Evolutionary conservation across 306 rosid genomes (phyloP).

Genomic region (Vicia sativa): DNA sequence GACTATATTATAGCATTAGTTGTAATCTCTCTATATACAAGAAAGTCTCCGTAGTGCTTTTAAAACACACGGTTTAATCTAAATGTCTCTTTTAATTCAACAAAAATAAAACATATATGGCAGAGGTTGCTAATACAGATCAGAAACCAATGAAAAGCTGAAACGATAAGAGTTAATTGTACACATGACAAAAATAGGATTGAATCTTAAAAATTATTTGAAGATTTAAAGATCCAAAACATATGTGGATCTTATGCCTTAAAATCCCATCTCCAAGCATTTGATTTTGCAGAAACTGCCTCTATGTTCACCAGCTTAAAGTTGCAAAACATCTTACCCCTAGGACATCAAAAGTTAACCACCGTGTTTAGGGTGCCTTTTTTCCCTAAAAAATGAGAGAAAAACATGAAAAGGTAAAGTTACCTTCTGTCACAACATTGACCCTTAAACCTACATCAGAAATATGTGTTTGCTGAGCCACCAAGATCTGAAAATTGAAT

Average conservation of each 20-base stretch:
- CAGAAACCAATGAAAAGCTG: constrained; percentile 2
- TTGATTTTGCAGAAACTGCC: constrained; percentile 3
- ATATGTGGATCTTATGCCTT: background rate
- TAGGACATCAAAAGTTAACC: background rate
- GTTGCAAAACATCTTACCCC: background rate
- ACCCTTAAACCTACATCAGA: no score
- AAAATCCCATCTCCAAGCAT: background rate
- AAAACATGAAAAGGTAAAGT: background rate
- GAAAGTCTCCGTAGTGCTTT: no score
- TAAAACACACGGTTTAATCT: no score
- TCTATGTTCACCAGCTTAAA: background rate
- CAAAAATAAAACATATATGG: background rate
- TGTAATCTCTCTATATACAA: no score
- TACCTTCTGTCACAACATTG: background rate
- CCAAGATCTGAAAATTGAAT: no score
- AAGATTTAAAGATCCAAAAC: no score
- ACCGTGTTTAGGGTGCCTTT: background rate
- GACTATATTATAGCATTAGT: no score
- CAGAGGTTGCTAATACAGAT: background rate
- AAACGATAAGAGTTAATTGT: background rate
- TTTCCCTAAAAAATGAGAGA: background rate
- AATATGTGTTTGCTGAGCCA: no score
- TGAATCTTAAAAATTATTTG: no score
- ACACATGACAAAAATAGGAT: background rate
- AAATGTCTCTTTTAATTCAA: no score